Base-by-base conservation (phyloP, 2,329 filamentous ascomycete genomes). In the Stylonectria norvegica region DNA sequence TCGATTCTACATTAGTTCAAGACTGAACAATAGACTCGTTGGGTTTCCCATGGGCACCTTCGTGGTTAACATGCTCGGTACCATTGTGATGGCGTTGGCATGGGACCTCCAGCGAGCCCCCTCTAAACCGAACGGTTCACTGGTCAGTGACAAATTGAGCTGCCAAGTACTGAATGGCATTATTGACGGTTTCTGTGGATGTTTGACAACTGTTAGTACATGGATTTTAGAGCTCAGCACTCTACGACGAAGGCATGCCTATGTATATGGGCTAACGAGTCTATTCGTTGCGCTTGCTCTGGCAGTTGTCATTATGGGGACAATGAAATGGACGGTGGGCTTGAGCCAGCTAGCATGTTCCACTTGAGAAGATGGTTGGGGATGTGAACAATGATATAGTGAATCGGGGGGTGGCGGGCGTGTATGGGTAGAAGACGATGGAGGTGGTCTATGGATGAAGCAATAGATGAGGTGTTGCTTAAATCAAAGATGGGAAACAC, bases 31-130 rank as follows among this genome's bases (percentile, higher is more conserved):
- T 0, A 71, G 78, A 15, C 52, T 80, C 0, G 63, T 79, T 0
- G 67, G 74, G 0, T 96, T 96, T 51, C 91, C 91, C 0, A 63
- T 95, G 0, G 91, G 91, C 3, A 97, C 91, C 0, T 95, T 96
- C 55, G 66, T 70, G 0, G 88, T 85, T 19, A 97, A 97, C 56
- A 71, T 94, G 4, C 61, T 84, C 11, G 91, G 90, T 4, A 89
- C 87, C 0, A 75, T 75, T 0, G 64, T 95, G 12, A 63, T 94
- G 35, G 89, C 79, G 9, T 82, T 89, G 74, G 76, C 81, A 20
- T 95, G 79, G 69, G 86, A 93, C 57, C 67, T 95, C 35, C 86
- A 88, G 49, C 89, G 87, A 55, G 75, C 72, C 0, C 75, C 72
- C 0, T n/a, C n/a, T n/a, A n/a, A n/a, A n/a, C n/a, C n/a, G n/a